Conservation (phyloP, 2,329 filamentous ascomycete species). For the Pseudocercospora eumusae region DNA sequence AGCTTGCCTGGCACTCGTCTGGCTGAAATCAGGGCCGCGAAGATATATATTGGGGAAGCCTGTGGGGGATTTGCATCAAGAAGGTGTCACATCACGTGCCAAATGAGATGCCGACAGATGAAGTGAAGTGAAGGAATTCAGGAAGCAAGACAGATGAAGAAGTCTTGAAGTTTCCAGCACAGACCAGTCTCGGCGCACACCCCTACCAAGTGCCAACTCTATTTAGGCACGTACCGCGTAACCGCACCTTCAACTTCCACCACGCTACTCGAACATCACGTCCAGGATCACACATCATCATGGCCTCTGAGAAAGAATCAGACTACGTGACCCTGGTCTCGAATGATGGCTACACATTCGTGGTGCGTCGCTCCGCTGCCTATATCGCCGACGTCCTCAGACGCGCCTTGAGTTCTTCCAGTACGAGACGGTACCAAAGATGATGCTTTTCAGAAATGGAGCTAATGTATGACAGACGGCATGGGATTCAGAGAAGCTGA, state of each 20-base stretch:
- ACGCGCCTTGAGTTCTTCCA: conserved; percentile 70
- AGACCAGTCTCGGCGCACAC: not conserved
- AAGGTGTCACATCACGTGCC: not conserved
- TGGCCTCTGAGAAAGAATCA: conserved; percentile 40
- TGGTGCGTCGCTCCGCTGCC: conserved; percentile 70
- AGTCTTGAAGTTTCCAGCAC: not conserved
- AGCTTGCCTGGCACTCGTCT: not conserved
- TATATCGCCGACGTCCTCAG: conserved; percentile 71
- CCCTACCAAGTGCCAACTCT: not conserved
- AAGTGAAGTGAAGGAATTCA: not conserved
- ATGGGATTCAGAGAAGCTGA: conserved; percentile 66
- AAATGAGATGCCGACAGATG: not conserved
- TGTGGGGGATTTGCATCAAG: not conserved
- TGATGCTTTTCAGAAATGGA: not conserved
- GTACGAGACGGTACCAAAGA: conserved; percentile 45
- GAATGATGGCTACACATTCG: conserved; percentile 74
- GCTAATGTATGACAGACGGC: conserved; percentile 35
- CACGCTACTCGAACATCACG: not conserved
- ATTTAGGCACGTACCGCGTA: not conserved
- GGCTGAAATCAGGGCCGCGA: not conserved
- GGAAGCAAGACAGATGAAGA: not conserved
- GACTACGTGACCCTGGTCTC: conserved; percentile 79
- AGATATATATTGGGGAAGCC: not conserved
- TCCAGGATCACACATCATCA: not conserved
- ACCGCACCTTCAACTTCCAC: not conserved